Conservation (phyloP, 2,329 filamentous ascomycete species). For the Scolecobasidium constrictum region DNA sequence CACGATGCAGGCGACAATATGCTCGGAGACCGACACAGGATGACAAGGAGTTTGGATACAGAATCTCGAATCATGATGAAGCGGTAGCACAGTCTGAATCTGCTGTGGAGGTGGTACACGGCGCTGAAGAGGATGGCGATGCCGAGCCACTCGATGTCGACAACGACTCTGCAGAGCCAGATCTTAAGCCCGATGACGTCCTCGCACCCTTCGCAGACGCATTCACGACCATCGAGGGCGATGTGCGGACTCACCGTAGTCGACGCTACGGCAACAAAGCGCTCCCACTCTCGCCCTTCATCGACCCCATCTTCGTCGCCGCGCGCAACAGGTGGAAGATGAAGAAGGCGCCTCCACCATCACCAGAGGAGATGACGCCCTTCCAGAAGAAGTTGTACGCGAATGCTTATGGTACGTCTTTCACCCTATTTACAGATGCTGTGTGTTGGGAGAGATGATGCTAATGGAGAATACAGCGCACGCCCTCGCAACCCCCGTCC, state of each 20-base stretch:
- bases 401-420: conserved; percentile 7
- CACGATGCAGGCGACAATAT: not conserved
- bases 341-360: conserved; percentile 1
- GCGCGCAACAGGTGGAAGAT: conserved; percentile 2
- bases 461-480: conserved; percentile 3
- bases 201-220: no score
- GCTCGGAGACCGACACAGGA: no score
- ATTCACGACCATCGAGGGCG: conserved; percentile 1
- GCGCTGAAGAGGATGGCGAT: no score
- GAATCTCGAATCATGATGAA: no score
- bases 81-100: no score
- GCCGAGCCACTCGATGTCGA: no score
- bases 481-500: conserved; percentile 3
- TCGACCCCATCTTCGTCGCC: conserved; percentile 7
- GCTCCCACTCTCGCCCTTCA: conserved; percentile 9
- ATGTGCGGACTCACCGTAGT: not conserved
- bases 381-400: conserved; percentile 6
- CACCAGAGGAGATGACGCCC: conserved; percentile 4
- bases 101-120: no score
- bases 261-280: conserved; percentile 3
- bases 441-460: no score
- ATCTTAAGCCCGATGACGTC: no score
- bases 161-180: no score
- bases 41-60: no score
- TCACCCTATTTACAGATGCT: no score